These are phyloP conservation scores for Hypoxylon subgilvum DNA, from an alignment of 495 filamentous ascomycete species.

Conservation along the genomic window DNA sequence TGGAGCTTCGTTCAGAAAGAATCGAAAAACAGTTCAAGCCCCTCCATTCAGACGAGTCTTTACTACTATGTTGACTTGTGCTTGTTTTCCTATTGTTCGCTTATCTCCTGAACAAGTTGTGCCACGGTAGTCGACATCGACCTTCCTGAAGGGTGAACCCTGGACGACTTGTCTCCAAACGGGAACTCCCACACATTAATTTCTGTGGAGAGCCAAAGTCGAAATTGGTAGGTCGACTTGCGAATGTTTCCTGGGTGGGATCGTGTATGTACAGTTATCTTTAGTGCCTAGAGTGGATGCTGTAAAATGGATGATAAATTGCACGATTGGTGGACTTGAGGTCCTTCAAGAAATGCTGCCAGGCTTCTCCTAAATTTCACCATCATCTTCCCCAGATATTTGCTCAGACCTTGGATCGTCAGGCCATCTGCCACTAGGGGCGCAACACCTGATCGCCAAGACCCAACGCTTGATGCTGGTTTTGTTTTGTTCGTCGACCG, in stretches of 20 bases:
- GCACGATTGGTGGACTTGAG: constrained; percentile 13
- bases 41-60: constrained; percentile 28
- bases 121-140: background rate
- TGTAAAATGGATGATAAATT: constrained; percentile 9
- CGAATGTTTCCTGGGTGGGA: constrained; percentile 11
- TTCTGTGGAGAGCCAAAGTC: constrained; percentile 20
- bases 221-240: constrained; percentile 24
- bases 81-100: no score
- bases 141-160: constrained; percentile 23
- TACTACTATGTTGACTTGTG: no score
- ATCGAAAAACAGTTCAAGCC: constrained; percentile 43
- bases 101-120: no score
- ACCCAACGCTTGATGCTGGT: constrained; percentile 7
- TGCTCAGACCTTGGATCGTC: constrained; percentile 35
- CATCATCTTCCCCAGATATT: constrained; percentile 36
- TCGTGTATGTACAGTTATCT: constrained; percentile 14
- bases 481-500: constrained; percentile 8
- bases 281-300: constrained; percentile 12
- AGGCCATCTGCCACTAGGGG: constrained; percentile 21
- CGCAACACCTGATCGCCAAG: constrained; percentile 38
- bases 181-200: constrained; percentile 27
- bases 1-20: constrained; percentile 35
- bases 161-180: constrained; percentile 5
- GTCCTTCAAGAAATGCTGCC: constrained; percentile 6
- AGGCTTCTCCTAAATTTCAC: constrained; percentile 21